Evolutionary conservation across 1,284 basidiomycete species (phyloP).

Genomic region (Singerocomus rubriflavus): DNA sequence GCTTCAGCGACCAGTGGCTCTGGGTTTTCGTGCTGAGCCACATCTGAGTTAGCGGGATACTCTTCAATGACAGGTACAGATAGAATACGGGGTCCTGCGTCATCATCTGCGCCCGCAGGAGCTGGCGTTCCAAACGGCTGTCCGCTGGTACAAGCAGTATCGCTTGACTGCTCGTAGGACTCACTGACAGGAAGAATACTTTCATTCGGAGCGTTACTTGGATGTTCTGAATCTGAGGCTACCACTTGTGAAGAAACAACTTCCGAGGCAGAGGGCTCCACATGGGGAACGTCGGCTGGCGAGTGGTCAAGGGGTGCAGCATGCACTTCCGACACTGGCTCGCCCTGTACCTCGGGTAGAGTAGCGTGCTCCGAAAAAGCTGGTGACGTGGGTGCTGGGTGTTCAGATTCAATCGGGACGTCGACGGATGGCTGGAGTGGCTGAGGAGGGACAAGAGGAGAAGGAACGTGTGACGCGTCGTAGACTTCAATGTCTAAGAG

Average conservation of each 20-base stretch:
- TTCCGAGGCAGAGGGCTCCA: slow-evolving; percentile 11
- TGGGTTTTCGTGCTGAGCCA: slow-evolving; percentile 8
- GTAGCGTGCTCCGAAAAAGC: slow-evolving; percentile 10
- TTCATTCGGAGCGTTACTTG: slow-evolving; percentile 7
- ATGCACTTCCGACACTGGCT: slow-evolving; percentile 13
- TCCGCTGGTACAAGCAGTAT: not conserved
- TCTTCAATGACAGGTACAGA: slow-evolving; percentile 3
- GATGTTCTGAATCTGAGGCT: slow-evolving; percentile 2
- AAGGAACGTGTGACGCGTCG: slow-evolving; percentile 44
- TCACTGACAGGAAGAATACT: slow-evolving; percentile 17
- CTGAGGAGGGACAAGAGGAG: slow-evolving; percentile 26
- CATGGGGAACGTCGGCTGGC: slow-evolving; percentile 14
- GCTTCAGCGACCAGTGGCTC: slow-evolving; percentile 14
- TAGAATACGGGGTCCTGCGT: slow-evolving; percentile 1
- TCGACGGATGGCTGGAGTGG: slow-evolving; percentile 19
- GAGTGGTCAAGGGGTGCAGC: slow-evolving; percentile 15
- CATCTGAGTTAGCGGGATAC: slow-evolving; percentile 4
- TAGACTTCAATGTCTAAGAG: slow-evolving; percentile 59
- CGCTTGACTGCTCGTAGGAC: slow-evolving; percentile 17
- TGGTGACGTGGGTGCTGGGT: not conserved
- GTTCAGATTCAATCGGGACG: slow-evolving; percentile 19
- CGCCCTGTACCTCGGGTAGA: slow-evolving; percentile 4
- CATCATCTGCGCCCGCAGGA: slow-evolving; percentile 6
- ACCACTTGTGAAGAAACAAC: slow-evolving; percentile 6
- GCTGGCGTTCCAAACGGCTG: slow-evolving; percentile 6